A percentile compares a stretch with the other conserved stretches of the same genome.
Evolutionary conservation across 2,329 filamentous ascomycete species (phyloP).

Genomic region (Xylariaceae sp.): DNA sequence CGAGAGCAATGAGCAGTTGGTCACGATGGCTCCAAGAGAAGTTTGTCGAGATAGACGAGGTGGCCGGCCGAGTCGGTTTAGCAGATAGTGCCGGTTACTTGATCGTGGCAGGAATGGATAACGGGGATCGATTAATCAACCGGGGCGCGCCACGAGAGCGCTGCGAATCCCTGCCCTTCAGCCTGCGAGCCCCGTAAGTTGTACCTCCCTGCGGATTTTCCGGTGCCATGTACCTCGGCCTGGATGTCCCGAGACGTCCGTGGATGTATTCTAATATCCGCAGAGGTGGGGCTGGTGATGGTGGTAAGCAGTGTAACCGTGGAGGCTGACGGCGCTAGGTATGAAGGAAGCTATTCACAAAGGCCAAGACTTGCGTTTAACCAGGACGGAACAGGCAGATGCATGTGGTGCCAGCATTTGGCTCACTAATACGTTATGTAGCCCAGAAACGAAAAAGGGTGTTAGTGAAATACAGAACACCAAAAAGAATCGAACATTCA

Average conservation of each 20-base stretch:
- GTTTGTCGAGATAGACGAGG: constrained; percentile 29
- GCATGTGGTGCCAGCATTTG: not conserved
- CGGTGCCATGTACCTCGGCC: not conserved
- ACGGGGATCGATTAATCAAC: constrained; percentile 18
- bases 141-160: constrained; percentile 15
- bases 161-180: not conserved
- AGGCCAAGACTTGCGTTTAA: not conserved
- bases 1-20: constrained; percentile 12
- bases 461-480: not conserved
- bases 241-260: too few species aligned
- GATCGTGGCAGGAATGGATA: constrained; percentile 17
- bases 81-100: constrained; percentile 27
- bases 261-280: too few species aligned
- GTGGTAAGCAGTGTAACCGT: not conserved
- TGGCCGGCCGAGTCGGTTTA: constrained; percentile 25
- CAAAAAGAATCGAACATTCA: too few species aligned
- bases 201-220: too few species aligned
- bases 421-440: not conserved
- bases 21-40: constrained; percentile 30
- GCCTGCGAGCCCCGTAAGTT: not conserved
- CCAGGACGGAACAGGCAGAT: not conserved
- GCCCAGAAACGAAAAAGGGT: not conserved
- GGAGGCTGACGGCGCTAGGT: not conserved
- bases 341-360: constrained; percentile 5
- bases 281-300: too few species aligned